A percentile compares a stretch with the other conserved stretches of the same genome.
phyloP scores from a whole-genome alignment of 2,329 filamentous ascomycete genomes.

The Aaosphaeria arxii region DNA sequence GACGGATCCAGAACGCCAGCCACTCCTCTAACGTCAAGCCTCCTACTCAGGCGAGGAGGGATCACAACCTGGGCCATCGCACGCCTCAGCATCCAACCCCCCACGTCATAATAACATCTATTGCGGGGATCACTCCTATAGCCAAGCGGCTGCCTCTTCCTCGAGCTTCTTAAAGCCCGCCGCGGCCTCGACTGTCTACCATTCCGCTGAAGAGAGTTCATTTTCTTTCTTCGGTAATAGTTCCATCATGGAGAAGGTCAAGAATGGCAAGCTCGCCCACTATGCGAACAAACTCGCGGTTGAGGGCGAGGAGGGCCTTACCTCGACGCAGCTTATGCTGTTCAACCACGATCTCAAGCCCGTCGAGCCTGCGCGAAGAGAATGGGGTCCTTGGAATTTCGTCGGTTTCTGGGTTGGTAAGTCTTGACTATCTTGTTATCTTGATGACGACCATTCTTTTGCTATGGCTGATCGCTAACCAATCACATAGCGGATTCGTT shows the following conservation, averaged over 20 bases:
- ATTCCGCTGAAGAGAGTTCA: slow-evolving; percentile 12
- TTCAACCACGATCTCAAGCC: slow-evolving; percentile 78
- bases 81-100: slow-evolving; percentile 11
- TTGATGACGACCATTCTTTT: neutral
- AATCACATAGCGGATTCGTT: slow-evolving; percentile 38
- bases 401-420: slow-evolving; percentile 77
- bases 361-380: slow-evolving; percentile 74
- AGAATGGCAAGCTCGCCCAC: slow-evolving; percentile 34
- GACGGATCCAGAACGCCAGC: slow-evolving; percentile 17
- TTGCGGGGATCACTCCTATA: slow-evolving; percentile 18
- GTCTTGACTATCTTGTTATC: neutral
- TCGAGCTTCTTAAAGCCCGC: slow-evolving; percentile 22
- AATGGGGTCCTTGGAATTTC: slow-evolving; percentile 87
- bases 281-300: slow-evolving; percentile 64
- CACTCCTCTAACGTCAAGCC: slow-evolving; percentile 13
- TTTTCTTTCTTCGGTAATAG: neutral
- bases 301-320: slow-evolving; percentile 72
- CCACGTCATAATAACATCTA: slow-evolving; percentile 23
- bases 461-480: neutral
- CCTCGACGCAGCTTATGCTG: slow-evolving; percentile 78
- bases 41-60: neutral
- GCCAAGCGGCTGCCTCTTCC: slow-evolving; percentile 14
- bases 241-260: slow-evolving; percentile 42
- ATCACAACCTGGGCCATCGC: neutral
- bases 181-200: slow-evolving; percentile 8